Base-by-base conservation (phyloP, 176 grass and related monocot genomes). In the Aechmea fasciata region DNA sequence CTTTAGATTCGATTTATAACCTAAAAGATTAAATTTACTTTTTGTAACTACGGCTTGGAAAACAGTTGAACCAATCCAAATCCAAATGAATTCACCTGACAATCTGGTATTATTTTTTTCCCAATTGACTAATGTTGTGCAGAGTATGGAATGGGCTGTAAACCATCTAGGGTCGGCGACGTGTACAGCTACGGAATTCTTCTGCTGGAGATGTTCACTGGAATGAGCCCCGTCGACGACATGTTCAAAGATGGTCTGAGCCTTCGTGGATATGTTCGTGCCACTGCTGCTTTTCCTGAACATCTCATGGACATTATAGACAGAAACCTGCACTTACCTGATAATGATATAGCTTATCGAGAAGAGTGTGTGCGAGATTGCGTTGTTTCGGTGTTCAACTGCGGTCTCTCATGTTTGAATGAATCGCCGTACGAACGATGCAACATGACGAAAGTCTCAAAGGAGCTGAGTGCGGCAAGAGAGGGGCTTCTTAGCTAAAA, bases 121-220 rank as follows among this genome's bases (percentile, higher is more conserved):
- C 13, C 9, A 28, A 11, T 19, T 57, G 29, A 28, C 1, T 52
- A 62, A 48, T 23, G 2, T 0, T 48, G 24, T 75, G 49, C 76
- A 87, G 81, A 88, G 53, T 88, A 84, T 14, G 81, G 80, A 9
- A 83, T 82, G 1, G 59, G 51, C 0, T 71, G 25, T 15, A 73
- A 25, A 6, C 73, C 80, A 8, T 77, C 77, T 0, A 22, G 66
- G 0, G 1, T 49, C 1, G 85, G 84, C 6, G 85, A 88, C 6
- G 69, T 67, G 0, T 88, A 88, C 61, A 88, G 85, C 81, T 88
- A 77, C 5, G 77, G 85, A 54, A 73, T 83, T 15, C 19, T 81
- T 6, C 55, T 88, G 9, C 64, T 83, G 2, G 85, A 88, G 54
- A 80, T 80, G 64, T 48, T 87, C 3, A 11, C 26, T 0, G 73